These are phyloP conservation scores for Colletotrichum sp. DNA, from an alignment of 2,329 filamentous ascomycete genomes.

Conservation along the genomic window DNA sequence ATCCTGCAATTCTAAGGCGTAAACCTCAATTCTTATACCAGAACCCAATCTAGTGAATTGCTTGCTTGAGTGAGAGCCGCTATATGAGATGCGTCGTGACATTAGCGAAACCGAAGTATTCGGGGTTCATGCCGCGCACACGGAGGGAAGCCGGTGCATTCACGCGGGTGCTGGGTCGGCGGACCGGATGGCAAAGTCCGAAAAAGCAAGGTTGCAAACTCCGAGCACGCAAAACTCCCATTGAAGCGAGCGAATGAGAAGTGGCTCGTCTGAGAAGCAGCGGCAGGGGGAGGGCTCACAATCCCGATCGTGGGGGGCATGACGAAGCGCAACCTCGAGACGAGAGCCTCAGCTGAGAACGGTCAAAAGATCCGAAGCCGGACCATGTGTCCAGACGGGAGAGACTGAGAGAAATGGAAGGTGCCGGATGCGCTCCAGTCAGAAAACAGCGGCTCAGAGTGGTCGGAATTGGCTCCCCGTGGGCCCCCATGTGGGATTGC, in stretches of 20 bases:
- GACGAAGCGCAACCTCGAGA: background rate
- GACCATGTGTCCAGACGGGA: background rate
- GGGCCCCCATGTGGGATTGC: background rate
- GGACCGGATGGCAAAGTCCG: background rate
- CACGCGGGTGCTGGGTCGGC: background rate
- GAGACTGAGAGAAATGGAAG: too few species aligned
- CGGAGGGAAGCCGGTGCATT: background rate
- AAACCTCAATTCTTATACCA: fast-evolving
- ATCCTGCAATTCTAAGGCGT: background rate
- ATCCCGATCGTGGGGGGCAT: background rate
- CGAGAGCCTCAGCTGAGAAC: background rate
- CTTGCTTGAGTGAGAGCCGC: fast-evolving
- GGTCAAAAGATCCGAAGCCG: background rate
- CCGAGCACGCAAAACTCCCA: background rate
- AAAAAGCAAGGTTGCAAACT: background rate
- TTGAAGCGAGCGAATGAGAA: background rate
- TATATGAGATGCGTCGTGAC: background rate
- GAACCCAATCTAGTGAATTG: too few species aligned
- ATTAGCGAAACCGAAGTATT: background rate
- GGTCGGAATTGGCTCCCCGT: background rate
- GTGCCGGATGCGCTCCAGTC: conserved; percentile 16
- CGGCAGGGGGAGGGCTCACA: background rate
- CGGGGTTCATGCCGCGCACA: background rate
- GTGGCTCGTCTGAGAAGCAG: background rate
- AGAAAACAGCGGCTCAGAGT: background rate